Evolutionary conservation across 805 yeast species (phyloP).

Genomic region (Starmerella floricola): DNA sequence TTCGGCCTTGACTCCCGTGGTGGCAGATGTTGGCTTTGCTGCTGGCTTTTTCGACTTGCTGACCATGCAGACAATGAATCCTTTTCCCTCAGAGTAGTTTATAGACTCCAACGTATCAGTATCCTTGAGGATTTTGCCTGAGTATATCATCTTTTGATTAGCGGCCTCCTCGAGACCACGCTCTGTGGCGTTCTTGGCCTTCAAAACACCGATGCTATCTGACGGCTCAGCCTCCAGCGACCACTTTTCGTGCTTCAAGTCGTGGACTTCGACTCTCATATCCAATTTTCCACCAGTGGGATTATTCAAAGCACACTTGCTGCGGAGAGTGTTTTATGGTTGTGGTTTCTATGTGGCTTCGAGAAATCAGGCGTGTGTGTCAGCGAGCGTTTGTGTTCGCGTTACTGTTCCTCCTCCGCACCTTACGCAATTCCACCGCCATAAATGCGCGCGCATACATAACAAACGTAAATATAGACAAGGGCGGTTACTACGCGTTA

Average conservation of each 20-base stretch:
- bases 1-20: slow-evolving; percentile 20
- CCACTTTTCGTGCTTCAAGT: slow-evolving; percentile 83
- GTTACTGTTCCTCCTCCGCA: too few species aligned
- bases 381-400: too few species aligned
- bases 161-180: slow-evolving; percentile 52
- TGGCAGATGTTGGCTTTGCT: slow-evolving; percentile 21
- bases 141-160: slow-evolving; percentile 80
- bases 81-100: slow-evolving; percentile 68
- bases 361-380: too few species aligned
- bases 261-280: slow-evolving; percentile 77
- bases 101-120: slow-evolving; percentile 58
- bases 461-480: too few species aligned
- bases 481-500: too few species aligned
- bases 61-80: slow-evolving; percentile 86
- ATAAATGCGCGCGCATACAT: too few species aligned
- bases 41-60: slow-evolving; percentile 34
- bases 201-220: slow-evolving; percentile 59
- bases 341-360: too few species aligned
- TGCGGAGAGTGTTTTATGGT: too few species aligned
- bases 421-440: too few species aligned
- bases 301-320: too few species aligned
- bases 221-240: slow-evolving; percentile 60
- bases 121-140: slow-evolving; percentile 83
- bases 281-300: neutral
- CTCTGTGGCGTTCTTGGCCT: slow-evolving; percentile 55